A percentile compares a stretch with the other conserved stretches of the same genome.
These are phyloP conservation scores for Tolypocladium capitatum DNA, from an alignment of 2,329 filamentous ascomycete species.

Conservation along the genomic window DNA sequence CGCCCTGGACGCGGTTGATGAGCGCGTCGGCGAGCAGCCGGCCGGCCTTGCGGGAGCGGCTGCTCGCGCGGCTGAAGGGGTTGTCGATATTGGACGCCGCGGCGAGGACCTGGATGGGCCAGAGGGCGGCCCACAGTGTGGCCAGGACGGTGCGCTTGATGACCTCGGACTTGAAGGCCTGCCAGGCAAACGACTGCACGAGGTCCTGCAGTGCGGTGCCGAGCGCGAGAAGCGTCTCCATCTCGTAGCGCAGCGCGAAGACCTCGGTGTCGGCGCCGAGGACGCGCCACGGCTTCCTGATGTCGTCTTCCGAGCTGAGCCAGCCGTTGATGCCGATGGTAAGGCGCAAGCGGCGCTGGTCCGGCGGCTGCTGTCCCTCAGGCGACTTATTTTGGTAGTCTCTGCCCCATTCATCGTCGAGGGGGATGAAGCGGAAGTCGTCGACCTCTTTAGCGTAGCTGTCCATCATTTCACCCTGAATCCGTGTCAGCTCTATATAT, in stretches of 20 bases:
- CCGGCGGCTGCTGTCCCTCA: slow-evolving; percentile 12
- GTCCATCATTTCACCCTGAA: slow-evolving; percentile 67
- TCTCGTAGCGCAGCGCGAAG: slow-evolving; percentile 76
- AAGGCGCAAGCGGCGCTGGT: slow-evolving; percentile 49
- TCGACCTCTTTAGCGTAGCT: slow-evolving; percentile 77
- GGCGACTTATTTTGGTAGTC: not conserved
- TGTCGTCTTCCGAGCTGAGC: slow-evolving; percentile 62
- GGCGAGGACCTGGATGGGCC: slow-evolving; percentile 55
- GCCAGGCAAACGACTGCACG: slow-evolving; percentile 64
- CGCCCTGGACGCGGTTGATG: slow-evolving; percentile 69
- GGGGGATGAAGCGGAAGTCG: slow-evolving; percentile 66
- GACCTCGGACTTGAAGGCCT: slow-evolving; percentile 58
- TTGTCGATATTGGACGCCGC: slow-evolving; percentile 63
- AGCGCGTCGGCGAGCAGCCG: slow-evolving; percentile 69
- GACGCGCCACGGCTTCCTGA: slow-evolving; percentile 67
- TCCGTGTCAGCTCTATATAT: slow-evolving; percentile 4
- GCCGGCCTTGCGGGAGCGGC: slow-evolving; percentile 68
- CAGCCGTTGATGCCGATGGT: slow-evolving; percentile 82
- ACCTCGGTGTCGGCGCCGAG: slow-evolving; percentile 60
- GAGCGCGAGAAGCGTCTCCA: slow-evolving; percentile 61
- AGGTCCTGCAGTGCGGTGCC: slow-evolving; percentile 61
- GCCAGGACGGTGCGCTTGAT: slow-evolving; percentile 59
- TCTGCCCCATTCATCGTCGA: slow-evolving; percentile 34
- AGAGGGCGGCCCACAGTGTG: slow-evolving; percentile 53
- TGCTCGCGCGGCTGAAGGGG: slow-evolving; percentile 65